These are phyloP conservation scores for Excoecaria cochinchinensis DNA, from an alignment of 345 rosid species.

Conservation along the genomic window DNA sequence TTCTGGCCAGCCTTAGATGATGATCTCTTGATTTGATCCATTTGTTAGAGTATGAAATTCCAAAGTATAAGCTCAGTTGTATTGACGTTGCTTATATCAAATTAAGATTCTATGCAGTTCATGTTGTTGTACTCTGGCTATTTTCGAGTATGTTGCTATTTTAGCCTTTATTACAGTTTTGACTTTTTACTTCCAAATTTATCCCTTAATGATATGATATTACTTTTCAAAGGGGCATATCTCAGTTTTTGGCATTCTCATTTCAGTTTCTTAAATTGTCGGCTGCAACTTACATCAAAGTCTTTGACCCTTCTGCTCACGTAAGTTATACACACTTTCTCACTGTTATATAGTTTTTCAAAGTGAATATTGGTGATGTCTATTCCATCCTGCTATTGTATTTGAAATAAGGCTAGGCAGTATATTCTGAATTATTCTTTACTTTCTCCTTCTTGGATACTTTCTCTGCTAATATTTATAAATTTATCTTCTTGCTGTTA, in stretches of 20 bases:
- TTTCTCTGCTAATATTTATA: slow-evolving; percentile 15
- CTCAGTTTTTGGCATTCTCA: slow-evolving; percentile 8
- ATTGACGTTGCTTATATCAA: background rate
- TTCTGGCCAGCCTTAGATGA: background rate
- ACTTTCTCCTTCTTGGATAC: background rate
- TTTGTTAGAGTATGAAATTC: background rate
- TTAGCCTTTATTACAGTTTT: slow-evolving; percentile 2
- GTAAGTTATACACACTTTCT: slow-evolving; percentile 45
- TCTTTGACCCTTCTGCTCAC: slow-evolving; percentile 72
- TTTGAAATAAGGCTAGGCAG: slow-evolving; percentile 4
- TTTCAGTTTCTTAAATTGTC: slow-evolving; percentile 82
- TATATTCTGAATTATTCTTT: background rate
- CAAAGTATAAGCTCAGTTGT: no score
- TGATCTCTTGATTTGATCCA: background rate
- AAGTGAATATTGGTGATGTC: slow-evolving; percentile 14
- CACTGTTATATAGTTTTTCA: background rate
- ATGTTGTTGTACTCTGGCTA: background rate
- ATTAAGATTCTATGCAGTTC: background rate
- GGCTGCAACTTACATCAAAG: slow-evolving; percentile 58
- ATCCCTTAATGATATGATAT: slow-evolving; percentile 11
- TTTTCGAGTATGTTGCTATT: background rate
- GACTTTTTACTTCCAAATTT: background rate
- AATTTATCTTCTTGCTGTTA: slow-evolving; percentile 32
- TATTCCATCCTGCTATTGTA: slow-evolving; percentile 11
- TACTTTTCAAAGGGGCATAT: background rate